Evolutionary conservation across 371 early-diverging fungal genomes (phyloP).

Genomic region (Synchytrium microbalum): DNA sequence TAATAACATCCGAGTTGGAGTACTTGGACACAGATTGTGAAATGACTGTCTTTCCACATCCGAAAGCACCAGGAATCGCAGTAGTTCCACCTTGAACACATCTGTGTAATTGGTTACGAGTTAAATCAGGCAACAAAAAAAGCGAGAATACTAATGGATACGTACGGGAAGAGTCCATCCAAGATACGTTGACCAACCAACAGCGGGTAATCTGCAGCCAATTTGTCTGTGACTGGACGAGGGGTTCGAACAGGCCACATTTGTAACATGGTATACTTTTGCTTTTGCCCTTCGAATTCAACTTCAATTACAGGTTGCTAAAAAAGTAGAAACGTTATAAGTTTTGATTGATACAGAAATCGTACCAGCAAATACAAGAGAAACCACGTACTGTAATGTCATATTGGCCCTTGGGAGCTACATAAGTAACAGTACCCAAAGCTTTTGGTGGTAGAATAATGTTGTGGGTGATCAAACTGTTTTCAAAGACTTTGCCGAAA

Average conservation of each 20-base stretch:
- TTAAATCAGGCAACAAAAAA: conserved; percentile 8
- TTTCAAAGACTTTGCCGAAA: conserved; percentile 94
- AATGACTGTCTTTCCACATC: conserved; percentile 99
- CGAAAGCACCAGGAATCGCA: conserved; percentile 99
- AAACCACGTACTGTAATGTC: conserved; percentile 57
- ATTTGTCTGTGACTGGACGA: conserved; percentile 95
- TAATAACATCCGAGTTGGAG: conserved; percentile 99
- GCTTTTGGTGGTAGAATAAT: conserved; percentile 96
- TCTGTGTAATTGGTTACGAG: conserved; percentile 10
- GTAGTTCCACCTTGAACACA: conserved; percentile 99
- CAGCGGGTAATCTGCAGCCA: conserved; percentile 93
- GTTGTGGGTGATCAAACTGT: conserved; percentile 88
- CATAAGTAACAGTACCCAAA: conserved; percentile 91
- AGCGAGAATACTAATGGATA: neutral
- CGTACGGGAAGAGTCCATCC: conserved; percentile 97
- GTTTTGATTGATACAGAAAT: neutral
- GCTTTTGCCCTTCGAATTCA: conserved; percentile 87
- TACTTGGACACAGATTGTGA: conserved; percentile 99
- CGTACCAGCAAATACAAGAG: conserved; percentile 6
- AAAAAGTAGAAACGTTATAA: neutral
- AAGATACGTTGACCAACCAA: conserved; percentile 99
- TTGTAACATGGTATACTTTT: conserved; percentile 93
- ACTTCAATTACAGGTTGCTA: conserved; percentile 89
- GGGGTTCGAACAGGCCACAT: conserved; percentile 99
- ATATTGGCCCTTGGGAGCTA: conserved; percentile 94